A percentile compares a stretch with the other conserved stretches of the same genome.
Evolutionary conservation across 495 filamentous ascomycete species (phyloP).

Genomic region (Annulohypoxylon maeteangense): DNA sequence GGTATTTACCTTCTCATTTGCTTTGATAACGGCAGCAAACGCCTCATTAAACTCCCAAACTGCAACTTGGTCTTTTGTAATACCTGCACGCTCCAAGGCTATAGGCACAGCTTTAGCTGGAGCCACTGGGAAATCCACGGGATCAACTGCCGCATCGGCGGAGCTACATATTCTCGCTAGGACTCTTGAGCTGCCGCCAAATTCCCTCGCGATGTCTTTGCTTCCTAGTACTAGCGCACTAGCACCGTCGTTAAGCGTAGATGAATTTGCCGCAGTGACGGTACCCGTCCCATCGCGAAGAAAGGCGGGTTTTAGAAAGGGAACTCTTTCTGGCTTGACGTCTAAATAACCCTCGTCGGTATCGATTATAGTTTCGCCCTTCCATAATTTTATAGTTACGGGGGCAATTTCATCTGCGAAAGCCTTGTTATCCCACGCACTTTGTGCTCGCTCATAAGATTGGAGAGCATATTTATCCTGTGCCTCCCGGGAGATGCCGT

Average conservation of each 20-base stretch:
- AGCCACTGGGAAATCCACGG: constrained; percentile 94
- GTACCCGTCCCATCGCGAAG: constrained; percentile 84
- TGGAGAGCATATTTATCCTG: constrained; percentile 92
- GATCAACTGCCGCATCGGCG: constrained; percentile 91
- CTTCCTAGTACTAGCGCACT: constrained; percentile 88
- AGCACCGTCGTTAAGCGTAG: constrained; percentile 92
- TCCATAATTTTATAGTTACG: constrained; percentile 83
- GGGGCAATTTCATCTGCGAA: constrained; percentile 90
- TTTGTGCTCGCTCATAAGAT: constrained; percentile 87
- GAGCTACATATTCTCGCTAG: constrained; percentile 85
- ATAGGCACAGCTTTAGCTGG: constrained; percentile 92
- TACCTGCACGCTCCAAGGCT: constrained; percentile 87
- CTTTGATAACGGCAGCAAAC: constrained; percentile 95
- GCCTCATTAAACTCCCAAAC: constrained; percentile 99
- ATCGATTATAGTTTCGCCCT: constrained; percentile 80
- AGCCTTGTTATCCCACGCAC: constrained; percentile 81
- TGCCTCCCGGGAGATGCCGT: constrained; percentile 78
- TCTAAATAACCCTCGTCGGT: constrained; percentile 90
- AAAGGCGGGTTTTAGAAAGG: constrained; percentile 90
- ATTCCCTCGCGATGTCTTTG: constrained; percentile 78
- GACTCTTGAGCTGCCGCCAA: constrained; percentile 76
- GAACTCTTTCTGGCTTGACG: constrained; percentile 84
- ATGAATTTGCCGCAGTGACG: constrained; percentile 93
- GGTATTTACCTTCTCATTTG: constrained; percentile 80
- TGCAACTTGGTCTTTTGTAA: constrained; percentile 87